Evolutionary conservation across 768 basidiomycete species (phyloP), one percentile per base, ranked within the genome.

Genomic region (Lactarius vividus): DNA sequence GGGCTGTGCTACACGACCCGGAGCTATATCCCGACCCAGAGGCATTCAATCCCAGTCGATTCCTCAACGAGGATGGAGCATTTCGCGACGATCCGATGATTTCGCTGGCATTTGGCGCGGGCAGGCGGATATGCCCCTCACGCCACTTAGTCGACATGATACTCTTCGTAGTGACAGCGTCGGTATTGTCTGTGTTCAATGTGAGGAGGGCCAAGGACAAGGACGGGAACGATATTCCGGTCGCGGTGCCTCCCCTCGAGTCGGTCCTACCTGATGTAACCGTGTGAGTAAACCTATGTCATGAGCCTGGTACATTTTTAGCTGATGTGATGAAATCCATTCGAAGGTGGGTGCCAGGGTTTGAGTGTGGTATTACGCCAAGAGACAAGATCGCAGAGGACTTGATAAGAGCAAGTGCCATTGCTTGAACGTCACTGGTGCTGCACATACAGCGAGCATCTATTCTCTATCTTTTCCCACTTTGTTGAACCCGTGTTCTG

Each of bases 1-100:
- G 46, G 61, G 46, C 52, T 20, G 52, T 54, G 11, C 23, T 53
- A 31, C 71, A 69, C 26, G 72, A 75, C 57, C 72, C 73, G 16
- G 56, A 42, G n/a, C 54, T 55, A 40, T 75, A 74, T 62, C 73
- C 67, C 8, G 68, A 75, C n/a, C 74, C 74, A 23, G 68, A 74
- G 39, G 35, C 23, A 3, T 75, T 75, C 62, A 70, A 67, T 9
- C 74, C 74, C 8, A 73, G 72, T 23, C 71, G 74, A 3, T 74
- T 63, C 46, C 65, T 72, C 29, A 57, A 54, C 28, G 31, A 61
- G n/a, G 64, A 60, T 52, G 64, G 58, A 8, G 33, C 33, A n/a
- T 53, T 52, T 16, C 37, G 61, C 16, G 59, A 56, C 16, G 54
- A 61, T 42, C 37, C 59, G 1, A 23, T 13, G 23, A 52, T 52